phyloP scores from a whole-genome alignment of 2,329 filamentous ascomycete species.

The Hymenoscyphus repandus region DNA sequence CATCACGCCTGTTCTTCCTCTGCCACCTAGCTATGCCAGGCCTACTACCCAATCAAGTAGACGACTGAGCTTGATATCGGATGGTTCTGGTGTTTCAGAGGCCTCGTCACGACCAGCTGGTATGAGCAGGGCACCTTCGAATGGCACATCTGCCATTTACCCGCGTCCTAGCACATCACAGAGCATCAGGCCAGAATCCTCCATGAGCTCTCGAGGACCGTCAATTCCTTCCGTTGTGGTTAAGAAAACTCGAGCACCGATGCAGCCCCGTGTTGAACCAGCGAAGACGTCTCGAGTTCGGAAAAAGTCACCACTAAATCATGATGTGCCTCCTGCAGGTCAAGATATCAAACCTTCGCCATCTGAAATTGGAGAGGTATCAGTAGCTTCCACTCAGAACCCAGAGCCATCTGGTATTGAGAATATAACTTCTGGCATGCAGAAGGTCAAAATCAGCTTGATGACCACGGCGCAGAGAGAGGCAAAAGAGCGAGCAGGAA shows the following conservation, averaged over 20 bases:
- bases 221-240: slow-evolving; percentile 38
- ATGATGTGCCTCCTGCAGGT: neutral
- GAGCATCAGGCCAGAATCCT: slow-evolving; percentile 38
- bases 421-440: slow-evolving; percentile 52
- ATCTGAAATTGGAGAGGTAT: neutral
- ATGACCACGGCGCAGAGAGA: slow-evolving; percentile 52
- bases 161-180: slow-evolving; percentile 38
- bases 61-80: slow-evolving; percentile 41
- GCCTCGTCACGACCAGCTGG: slow-evolving; percentile 15
- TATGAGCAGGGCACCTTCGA: slow-evolving; percentile 25
- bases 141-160: slow-evolving; percentile 13
- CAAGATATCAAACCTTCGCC: neutral
- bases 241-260: slow-evolving; percentile 55
- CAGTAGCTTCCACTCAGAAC: slow-evolving; percentile 4
- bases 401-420: slow-evolving; percentile 39
- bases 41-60: slow-evolving; percentile 28
- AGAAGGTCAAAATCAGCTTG: slow-evolving; percentile 58
- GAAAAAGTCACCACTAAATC: slow-evolving; percentile 25
- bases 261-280: slow-evolving; percentile 37
- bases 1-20: slow-evolving; percentile 28
- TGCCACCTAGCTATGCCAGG: slow-evolving; percentile 18
- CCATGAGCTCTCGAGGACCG: slow-evolving; percentile 37
- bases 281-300: slow-evolving; percentile 30
- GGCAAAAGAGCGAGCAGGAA: slow-evolving; percentile 27
- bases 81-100: slow-evolving; percentile 28